phyloP scores from a whole-genome alignment of 2,329 filamentous ascomycete genomes.

The Epichloe amarillans region DNA sequence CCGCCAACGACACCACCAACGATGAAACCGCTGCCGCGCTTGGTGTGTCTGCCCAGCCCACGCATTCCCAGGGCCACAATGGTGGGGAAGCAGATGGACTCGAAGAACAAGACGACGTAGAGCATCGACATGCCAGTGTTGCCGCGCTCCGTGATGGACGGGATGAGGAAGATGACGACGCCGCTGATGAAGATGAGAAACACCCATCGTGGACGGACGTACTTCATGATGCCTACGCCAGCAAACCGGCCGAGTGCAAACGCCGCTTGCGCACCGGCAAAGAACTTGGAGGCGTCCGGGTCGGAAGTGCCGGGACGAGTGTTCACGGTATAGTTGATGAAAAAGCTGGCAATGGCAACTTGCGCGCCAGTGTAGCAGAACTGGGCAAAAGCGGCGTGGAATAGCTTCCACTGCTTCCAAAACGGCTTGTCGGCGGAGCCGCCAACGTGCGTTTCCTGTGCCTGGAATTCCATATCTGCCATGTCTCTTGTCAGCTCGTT shows the following conservation, averaged over 20 bases:
- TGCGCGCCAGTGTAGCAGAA: slow-evolving; percentile 71
- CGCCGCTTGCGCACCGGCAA: slow-evolving; percentile 60
- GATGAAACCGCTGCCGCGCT: slow-evolving; percentile 58
- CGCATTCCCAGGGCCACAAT: slow-evolving; percentile 68
- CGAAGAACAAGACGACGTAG: slow-evolving; percentile 63
- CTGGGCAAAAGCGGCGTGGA: slow-evolving; percentile 63
- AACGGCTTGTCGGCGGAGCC: slow-evolving; percentile 45
- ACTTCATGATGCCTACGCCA: slow-evolving; percentile 55
- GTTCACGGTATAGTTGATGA: slow-evolving; percentile 60
- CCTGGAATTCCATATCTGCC: slow-evolving; percentile 52
- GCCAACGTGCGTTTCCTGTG: slow-evolving; percentile 36
- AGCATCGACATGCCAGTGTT: slow-evolving; percentile 45
- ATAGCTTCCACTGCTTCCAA: slow-evolving; percentile 58
- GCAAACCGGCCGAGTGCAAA: slow-evolving; percentile 62
- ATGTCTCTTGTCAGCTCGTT: background rate
- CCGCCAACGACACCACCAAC: slow-evolving; percentile 60
- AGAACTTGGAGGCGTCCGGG: slow-evolving; percentile 47
- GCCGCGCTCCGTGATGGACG: slow-evolving; percentile 32
- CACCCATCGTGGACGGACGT: slow-evolving; percentile 49
- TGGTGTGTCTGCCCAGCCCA: slow-evolving; percentile 62
- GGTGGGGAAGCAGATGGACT: slow-evolving; percentile 68
- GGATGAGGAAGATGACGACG: slow-evolving; percentile 49
- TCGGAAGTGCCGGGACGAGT: slow-evolving; percentile 38
- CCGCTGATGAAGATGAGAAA: slow-evolving; percentile 52
- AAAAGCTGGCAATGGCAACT: slow-evolving; percentile 51